Evolutionary conservation across 306 rosid species (phyloP), one percentile per base, ranked within the genome.

Genomic region (Citrullus amarus): DNA sequence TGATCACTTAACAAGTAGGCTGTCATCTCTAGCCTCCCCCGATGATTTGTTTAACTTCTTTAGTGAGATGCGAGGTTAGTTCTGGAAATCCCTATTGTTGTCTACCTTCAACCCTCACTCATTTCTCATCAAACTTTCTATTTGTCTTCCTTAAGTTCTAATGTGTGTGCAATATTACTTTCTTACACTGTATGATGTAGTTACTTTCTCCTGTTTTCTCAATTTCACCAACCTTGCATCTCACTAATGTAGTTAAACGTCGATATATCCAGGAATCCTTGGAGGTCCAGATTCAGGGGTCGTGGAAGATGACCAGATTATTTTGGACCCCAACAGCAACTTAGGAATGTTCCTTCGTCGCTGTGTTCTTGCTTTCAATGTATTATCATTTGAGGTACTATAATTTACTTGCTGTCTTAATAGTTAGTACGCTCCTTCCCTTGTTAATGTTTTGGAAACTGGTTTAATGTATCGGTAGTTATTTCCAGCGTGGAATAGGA

Each of bases 11-110:
- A 89, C 89, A 13, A 87, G 83, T 66, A 84, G 89, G 80, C 82
- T 95, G 8, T 88, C 95, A 3, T 86, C 95, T 67, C 82, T 95
- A 55, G 83, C 85, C 18, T 92, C 96, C 0, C 97, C 98, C 1
- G 97, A 95, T 79, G 96, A 92, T 85, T 86, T 95, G 84, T 95
- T 95, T 76, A 92, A 92, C 82, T 92, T 95, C 87, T 91, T 90
- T 15, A 82, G 79, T 51, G 97, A 95, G 30, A 88, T 91, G 81
- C 88, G 98, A 79, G 97, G 98, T 92, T 25, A 67, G 90, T 83
- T 81, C n/a, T 44, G 38, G 7, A 67, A 34, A 57, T 30, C 78
- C 51, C 20, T 58, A 46, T 43, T 39, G 30, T 38, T 11, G 17
- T 80, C 72, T 36, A 76, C 43, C 6, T 41, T 66, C 69, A 3